Base-by-base conservation (phyloP, 805 yeast genomes). In the Teunomyces gatunensis region DNA sequence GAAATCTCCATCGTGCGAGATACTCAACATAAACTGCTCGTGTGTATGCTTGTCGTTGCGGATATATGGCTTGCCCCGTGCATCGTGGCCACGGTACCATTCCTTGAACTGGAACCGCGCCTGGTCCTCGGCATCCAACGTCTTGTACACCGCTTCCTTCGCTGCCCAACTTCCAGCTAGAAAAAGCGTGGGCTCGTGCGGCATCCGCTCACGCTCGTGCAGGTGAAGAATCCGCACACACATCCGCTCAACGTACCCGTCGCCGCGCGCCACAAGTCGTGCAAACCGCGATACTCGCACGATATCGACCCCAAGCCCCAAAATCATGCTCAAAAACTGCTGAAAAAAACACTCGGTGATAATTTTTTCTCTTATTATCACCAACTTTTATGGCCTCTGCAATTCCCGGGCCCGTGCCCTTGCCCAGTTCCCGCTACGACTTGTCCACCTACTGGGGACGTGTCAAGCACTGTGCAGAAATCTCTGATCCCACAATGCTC, bases 391-490 rank as follows among this genome's bases (percentile, higher is more conserved):
- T 90, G 97, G 96, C 97, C 2, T 87, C 96, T 9, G 83, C 96
- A 4, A 79, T 90, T 35, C 83, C 90, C 7, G 97, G 97, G 12
- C 84, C 87, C 6, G 78, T 87, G 39, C 75, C 86, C 0, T 74
- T 91, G 30, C 97, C 97, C 6, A 82, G 75, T 46, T 89, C 97
- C 17, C 80, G 76, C 48, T 88, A 83, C 67, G 96, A 94, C 64
- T 71, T 94, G 25, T 55, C 78, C 48, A 84, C 96, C 0, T 94
- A 94, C 67, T 79, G 87, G 85, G 99, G 99, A 12, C 81, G 99
- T 59, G 97, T 94, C 41, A 82, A 83, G 64, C 99, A 95, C 65
- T 89, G 96, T 68, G 88, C 96, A 12, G 95, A 86, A 48, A 87
- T 94, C 45, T 84, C 96, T 1, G 97, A 91, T 62, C 99, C 99